Evolutionary conservation across 352 stramenopile genomes (phyloP), one percentile per base, ranked within the genome.

Genomic region (Pythium pyrilobum): DNA sequence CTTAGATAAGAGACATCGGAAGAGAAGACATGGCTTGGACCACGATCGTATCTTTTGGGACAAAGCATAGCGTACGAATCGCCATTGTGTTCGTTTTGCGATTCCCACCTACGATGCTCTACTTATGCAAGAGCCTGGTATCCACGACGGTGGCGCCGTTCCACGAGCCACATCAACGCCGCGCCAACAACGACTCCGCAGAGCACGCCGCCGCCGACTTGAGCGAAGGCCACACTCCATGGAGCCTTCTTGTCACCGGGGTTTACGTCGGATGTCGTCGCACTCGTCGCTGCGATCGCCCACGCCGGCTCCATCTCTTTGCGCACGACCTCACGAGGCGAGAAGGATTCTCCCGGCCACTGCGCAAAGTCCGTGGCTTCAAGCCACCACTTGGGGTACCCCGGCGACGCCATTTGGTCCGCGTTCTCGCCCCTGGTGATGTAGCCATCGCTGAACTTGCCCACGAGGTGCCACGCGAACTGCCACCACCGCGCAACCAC

Each of bases 391-490:
- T 62, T 56, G 2, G 69, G 71, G 50, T 86, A 86, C 20, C 75
- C 75, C 4, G 62, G 71, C 21, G 62, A 58, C 9, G 51, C 43
- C 68, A 81, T 81, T 11, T 84, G 44, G 3, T 69, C 59, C 1
- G 66, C 56, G 8, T 49, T 29, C 41, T 86, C 75, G 29, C 75
- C 75, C 0, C 66, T 81, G 18, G 68, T 79, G 49, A 86, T 60
- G 52, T 84, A 82, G 21, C 75, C 75, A 36, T 81, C 66, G 11
- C 52, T 69, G 50, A 82, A 86, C 50, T 82, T 82, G 27, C 37
- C 60, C 16, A 85, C 69, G 12, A 81, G 51, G 29, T 59, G 23
- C 74, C 74, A 85, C 33, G 74, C 70, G 43, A 82, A 73, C 25
- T 70, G 54, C 74, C 74, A 85, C 74, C 74, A 85, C 11, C 56